phyloP scores from a whole-genome alignment of 2,329 filamentous ascomycete genomes.

The Talaromyces marneffei region DNA sequence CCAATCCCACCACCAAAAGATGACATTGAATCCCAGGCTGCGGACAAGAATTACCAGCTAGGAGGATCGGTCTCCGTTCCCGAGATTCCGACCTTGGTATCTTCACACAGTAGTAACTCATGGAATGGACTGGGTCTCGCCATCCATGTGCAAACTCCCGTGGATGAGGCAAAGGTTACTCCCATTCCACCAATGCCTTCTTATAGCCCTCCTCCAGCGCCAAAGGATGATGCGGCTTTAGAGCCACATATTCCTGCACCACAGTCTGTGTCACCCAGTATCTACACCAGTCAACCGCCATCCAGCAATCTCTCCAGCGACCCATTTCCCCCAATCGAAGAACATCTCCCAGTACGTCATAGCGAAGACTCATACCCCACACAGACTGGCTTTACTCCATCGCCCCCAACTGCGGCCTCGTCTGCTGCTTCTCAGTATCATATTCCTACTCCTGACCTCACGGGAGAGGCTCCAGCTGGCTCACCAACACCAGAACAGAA shows the following conservation, averaged over 20 bases:
- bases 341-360: constrained; percentile 25
- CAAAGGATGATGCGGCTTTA: constrained; percentile 15
- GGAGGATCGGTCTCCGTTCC: constrained; percentile 23
- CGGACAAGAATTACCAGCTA: constrained; percentile 19
- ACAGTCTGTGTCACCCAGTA: constrained; percentile 14
- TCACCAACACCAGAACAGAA: constrained; percentile 37
- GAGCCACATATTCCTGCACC: constrained; percentile 7
- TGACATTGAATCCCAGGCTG: constrained; percentile 2
- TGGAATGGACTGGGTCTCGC: constrained; percentile 40
- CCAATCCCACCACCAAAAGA: constrained; percentile 28
- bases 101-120: constrained; percentile 24
- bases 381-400: constrained; percentile 25
- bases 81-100: constrained; percentile 16
- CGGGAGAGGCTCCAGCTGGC: constrained; percentile 17
- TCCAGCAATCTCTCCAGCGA: constrained; percentile 16
- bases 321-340: constrained; percentile 19
- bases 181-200: constrained; percentile 38
- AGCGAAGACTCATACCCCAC: constrained; percentile 36
- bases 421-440: constrained; percentile 34
- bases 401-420: constrained; percentile 29
- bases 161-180: constrained; percentile 20
- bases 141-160: constrained; percentile 34
- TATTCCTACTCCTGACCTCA: constrained; percentile 24
- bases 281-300: constrained; percentile 17
- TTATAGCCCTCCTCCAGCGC: constrained; percentile 42